Conservation (phyloP, 768 basidiomycete genomes). For the Suillus clintonianus region DNA sequence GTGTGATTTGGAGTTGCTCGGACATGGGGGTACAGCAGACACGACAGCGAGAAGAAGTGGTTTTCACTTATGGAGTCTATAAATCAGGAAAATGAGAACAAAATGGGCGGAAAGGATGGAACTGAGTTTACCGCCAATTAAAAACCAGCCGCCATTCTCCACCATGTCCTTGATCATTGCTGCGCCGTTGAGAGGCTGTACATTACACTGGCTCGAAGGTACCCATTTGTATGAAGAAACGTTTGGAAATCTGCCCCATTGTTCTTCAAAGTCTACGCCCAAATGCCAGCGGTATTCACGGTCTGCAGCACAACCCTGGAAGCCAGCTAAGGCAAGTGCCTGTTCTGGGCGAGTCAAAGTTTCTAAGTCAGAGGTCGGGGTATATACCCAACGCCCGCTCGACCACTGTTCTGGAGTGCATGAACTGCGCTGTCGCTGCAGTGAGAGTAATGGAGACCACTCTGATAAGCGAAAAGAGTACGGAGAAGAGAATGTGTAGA, state of each 20-base stretch:
- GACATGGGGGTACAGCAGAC: constrained; percentile 65
- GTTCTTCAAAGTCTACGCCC: constrained; percentile 48
- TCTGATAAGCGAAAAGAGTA: constrained; percentile 13
- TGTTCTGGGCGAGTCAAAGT: constrained; percentile 43
- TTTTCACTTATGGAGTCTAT: constrained; percentile 70
- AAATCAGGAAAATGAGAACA: not conserved
- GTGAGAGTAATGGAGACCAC: constrained; percentile 27
- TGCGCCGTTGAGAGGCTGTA: constrained; percentile 42
- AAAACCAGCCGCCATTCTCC: constrained; percentile 69
- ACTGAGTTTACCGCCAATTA: constrained; percentile 54
- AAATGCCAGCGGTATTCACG: constrained; percentile 68
- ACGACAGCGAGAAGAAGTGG: constrained; percentile 74
- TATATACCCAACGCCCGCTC: constrained; percentile 42
- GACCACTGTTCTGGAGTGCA: constrained; percentile 40
- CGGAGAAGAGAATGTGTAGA: constrained; percentile 29
- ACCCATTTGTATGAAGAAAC: constrained; percentile 56
- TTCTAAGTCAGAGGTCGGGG: constrained; percentile 33
- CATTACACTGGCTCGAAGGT: constrained; percentile 45
- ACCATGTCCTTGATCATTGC: constrained; percentile 57
- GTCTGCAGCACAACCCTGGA: constrained; percentile 64
- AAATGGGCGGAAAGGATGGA: not conserved
- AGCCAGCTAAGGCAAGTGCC: constrained; percentile 51
- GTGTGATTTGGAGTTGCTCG: constrained; percentile 64
- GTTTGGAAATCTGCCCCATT: constrained; percentile 53
- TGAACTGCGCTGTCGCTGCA: constrained; percentile 22